A percentile compares a stretch with the other conserved stretches of the same genome.
Conservation (phyloP, 768 basidiomycete species). For the Termitomyces titanicus region DNA sequence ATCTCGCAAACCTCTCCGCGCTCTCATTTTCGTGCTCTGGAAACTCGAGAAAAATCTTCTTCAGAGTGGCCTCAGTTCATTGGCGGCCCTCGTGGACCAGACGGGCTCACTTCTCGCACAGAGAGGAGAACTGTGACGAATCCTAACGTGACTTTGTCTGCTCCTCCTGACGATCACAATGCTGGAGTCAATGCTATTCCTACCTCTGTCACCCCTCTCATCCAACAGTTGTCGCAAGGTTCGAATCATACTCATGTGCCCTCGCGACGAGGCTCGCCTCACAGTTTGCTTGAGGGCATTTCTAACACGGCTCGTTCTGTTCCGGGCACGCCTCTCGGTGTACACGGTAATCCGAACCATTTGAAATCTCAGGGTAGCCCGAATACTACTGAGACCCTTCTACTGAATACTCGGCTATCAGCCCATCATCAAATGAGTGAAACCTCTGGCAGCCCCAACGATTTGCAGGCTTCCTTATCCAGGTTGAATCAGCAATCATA, state of each 20-base stretch:
- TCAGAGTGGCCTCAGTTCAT: constrained; percentile 96
- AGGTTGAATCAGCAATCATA: constrained; percentile 59
- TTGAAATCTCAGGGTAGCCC: constrained; percentile 71
- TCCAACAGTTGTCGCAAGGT: constrained; percentile 59
- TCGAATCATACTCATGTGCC: constrained; percentile 31
- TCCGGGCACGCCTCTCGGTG: constrained; percentile 74
- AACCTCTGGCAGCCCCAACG: constrained; percentile 43
- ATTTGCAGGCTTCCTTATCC: constrained; percentile 72
- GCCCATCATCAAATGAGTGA: constrained; percentile 51
- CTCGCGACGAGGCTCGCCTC: constrained; percentile 69
- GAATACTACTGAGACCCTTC: constrained; percentile 55
- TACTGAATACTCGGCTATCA: constrained; percentile 58
- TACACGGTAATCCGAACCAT: constrained; percentile 45
- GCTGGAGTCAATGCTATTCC: constrained; percentile 42
- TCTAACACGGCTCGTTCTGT: constrained; percentile 71
- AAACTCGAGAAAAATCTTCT: constrained; percentile 68
- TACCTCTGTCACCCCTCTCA: constrained; percentile 59
- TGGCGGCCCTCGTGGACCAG: constrained; percentile 57
- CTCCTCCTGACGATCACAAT: constrained; percentile 47
- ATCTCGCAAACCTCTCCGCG: constrained; percentile 78
- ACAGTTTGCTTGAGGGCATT: constrained; percentile 56
- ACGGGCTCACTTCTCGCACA: constrained; percentile 46
- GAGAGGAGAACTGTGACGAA: constrained; percentile 76
- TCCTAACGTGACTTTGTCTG: constrained; percentile 63
- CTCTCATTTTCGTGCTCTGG: constrained; percentile 54